Conservation (phyloP, 2,329 filamentous ascomycete genomes). For the Podosphaera xanthii region DNA sequence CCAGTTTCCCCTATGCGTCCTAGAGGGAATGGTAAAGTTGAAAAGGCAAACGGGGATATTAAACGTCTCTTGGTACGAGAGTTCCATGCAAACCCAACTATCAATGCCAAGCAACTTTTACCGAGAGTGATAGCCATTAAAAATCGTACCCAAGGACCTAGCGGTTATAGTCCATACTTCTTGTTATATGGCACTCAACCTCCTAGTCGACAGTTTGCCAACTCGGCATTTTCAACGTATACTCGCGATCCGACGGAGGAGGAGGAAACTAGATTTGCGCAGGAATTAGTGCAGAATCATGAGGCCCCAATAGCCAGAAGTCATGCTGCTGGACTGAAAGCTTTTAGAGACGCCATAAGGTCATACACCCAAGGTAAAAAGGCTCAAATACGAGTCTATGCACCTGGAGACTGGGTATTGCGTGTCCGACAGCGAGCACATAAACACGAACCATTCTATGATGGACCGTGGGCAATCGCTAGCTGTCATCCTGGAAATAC, state of each 20-base stretch:
- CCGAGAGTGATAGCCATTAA: neutral
- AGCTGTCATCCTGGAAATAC: neutral
- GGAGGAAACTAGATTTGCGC: neutral
- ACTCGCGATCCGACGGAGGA: neutral
- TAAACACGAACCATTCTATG: too few relatives aligned
- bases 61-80: neutral
- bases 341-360: neutral
- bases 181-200: slow-evolving; percentile 1
- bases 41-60: neutral
- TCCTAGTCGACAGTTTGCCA: neutral
- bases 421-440: too few relatives aligned
- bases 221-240: neutral
- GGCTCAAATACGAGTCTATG: neutral
- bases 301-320: neutral
- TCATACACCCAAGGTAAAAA: neutral
- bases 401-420: too few relatives aligned
- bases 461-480: neutral
- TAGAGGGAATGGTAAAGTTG: neutral
- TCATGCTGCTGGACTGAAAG: neutral
- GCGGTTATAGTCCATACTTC: neutral
- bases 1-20: neutral
- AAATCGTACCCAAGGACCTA: neutral
- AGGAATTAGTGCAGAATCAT: neutral
- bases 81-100: neutral
- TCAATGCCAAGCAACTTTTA: neutral